Evolutionary conservation across 2,329 filamentous ascomycete genomes (phyloP), one percentile per base, ranked within the genome.

Genomic region (Didymella glomerata): DNA sequence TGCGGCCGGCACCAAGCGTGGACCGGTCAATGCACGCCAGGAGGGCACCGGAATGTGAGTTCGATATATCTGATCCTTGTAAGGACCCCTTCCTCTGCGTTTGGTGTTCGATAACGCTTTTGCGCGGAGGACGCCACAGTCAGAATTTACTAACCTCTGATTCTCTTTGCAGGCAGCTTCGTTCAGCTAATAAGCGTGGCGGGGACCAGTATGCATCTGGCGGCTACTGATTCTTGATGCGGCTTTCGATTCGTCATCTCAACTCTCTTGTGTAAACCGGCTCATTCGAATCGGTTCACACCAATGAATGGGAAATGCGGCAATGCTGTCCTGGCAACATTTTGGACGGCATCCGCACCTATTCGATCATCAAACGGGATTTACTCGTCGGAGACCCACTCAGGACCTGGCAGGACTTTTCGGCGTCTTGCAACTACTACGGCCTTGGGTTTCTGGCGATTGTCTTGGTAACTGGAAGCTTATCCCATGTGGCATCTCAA

Each of bases 11-110:
- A 83, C 85, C 73, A 88, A 90, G 74, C 86, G 88, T 76, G 88
- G 88, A 72, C 88, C 92, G 73, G 87, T 90, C 72, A 88, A 86
- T 83, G 82, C 86, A 80, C 90, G 92, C 80, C 90, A 91, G 82
- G 93, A 94, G 86, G 89, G 93, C 83, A 88, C 92, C 73, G 90
- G 92, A 91, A 96, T 97, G 93, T 97, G 91, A 97, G 93, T 96
- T 84, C 86, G 85, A 83, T 81, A 84, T 83, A 83, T 82, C 79
- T 83, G 86, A 89, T 90, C 88, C 87, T 91, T 89, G 90, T 92
- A 93, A 94, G 91, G 90, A 90, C 88, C 85, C 86, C 85, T 88
- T 89, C 89, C 88, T 90, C 88, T 89, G 88, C 88, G 89, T 91
- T 88, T 90, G 86, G 87, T 91, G 87, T 89, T 87, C 84, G 77